These are phyloP conservation scores for Lichenothelia convexa DNA, from an alignment of 495 filamentous ascomycete genomes.

Conservation along the genomic window DNA sequence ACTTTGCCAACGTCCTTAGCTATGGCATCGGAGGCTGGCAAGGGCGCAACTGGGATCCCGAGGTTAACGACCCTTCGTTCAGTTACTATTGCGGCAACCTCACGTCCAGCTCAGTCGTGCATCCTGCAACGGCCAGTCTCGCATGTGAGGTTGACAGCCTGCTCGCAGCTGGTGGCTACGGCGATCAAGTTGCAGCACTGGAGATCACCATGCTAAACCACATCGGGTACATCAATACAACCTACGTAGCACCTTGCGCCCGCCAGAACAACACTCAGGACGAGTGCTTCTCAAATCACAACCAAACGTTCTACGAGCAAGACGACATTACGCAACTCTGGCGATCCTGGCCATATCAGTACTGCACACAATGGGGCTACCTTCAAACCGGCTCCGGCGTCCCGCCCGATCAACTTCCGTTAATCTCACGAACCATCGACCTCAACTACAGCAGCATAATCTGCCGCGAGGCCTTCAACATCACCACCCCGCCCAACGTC, in stretches of 20 bases:
- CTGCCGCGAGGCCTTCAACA: conserved; percentile 44
- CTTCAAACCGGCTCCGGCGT: conserved; percentile 46
- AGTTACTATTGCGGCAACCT: conserved; percentile 42
- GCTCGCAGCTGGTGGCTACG: conserved; percentile 34
- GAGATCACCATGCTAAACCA: conserved; percentile 43
- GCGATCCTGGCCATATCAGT: conserved; percentile 44
- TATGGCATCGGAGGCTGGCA: conserved; percentile 38
- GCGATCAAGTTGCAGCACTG: conserved; percentile 25
- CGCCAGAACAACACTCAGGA: conserved; percentile 27
- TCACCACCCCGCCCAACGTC: conserved; percentile 35
- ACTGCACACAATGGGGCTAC: conserved; percentile 46
- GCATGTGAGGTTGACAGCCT: conserved; percentile 12
- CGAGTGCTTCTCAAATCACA: conserved; percentile 34
- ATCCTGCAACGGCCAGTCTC: conserved; percentile 24
- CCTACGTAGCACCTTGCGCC: conserved; percentile 19
- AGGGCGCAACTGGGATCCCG: conserved; percentile 51
- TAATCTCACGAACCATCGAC: conserved; percentile 46
- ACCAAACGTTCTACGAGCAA: conserved; percentile 30
- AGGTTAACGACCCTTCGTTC: conserved; percentile 32
- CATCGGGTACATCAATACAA: conserved; percentile 40
- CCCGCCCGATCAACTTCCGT: conserved; percentile 35
- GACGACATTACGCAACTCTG: conserved; percentile 30
- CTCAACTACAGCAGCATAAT: conserved; percentile 32
- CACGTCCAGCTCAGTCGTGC: conserved; percentile 28
- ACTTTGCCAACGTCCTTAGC: conserved; percentile 41